Evolutionary conservation across 257 asterid species (phyloP), one percentile per base, ranked within the genome.

Genomic region (Knoxia roxburghii): DNA sequence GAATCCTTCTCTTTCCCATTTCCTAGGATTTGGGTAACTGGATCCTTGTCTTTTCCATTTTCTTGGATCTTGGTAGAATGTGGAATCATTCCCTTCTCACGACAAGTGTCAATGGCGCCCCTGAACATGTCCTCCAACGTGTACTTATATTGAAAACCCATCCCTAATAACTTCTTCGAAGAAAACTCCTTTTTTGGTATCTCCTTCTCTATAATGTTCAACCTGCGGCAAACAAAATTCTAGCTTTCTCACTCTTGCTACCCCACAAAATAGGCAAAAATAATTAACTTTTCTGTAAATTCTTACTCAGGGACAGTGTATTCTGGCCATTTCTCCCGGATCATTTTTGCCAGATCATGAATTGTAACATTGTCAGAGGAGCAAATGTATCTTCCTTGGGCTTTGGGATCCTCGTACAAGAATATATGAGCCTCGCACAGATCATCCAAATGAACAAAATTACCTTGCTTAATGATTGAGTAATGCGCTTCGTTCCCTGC

Each of bases 401-500:
- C 89, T 39, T 59, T 80, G n/a, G 95, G 96, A 58, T 85, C 76
- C 85, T 93, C 99, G 43, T 77, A 88, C 83, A 93, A 79, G 91
- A 88, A 85, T 75, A 90, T 90, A 55, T 90, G 92, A 49, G 96
- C 95, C 82, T 84, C 90, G n/a, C 95, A 83, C 1, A 90, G 81
- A 76, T 93, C 97, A 68, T 88, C 99, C 14, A 87, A 71, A 77
- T 90, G 99, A 77, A 90, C 99, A 68, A 65, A 90, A 32, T 90
- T 95, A 0, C 97, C 80, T 81, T 90, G 99, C 85, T 85, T 85
- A 45, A 90, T 88, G 67, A 90, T 93, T 24, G 90, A 72, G 79
- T 93, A 90, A 80, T 93, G 99, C 30, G 86, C 80, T 71, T 93
- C 89, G 57, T 88, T 88, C 73, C 94, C 97, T 92, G 76, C 45